A percentile compares a stretch with the other conserved stretches of the same genome.
These are phyloP conservation scores for Ligustrum vulgare DNA, from an alignment of 257 asterid genomes.

Conservation along the genomic window DNA sequence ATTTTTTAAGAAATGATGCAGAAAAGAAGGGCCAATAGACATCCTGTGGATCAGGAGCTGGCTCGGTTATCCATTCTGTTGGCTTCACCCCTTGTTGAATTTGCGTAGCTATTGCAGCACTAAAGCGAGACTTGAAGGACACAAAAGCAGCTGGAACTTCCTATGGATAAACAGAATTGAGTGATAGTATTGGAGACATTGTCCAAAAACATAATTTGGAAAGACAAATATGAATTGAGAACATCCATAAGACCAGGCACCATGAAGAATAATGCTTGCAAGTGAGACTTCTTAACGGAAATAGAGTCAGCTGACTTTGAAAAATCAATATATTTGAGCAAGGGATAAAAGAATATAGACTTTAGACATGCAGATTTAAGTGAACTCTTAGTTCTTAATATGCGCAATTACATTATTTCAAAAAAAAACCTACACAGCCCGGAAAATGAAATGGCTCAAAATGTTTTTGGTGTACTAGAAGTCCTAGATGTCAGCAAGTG, in stretches of 20 bases:
- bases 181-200: slow-evolving; percentile 20
- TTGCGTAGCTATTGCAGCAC: slow-evolving; percentile 66
- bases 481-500: not conserved
- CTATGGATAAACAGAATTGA: slow-evolving; percentile 33
- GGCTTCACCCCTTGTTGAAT: slow-evolving; percentile 83
- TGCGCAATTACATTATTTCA: not conserved
- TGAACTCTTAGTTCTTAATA: not conserved
- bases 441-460: not conserved
- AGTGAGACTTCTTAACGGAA: not conserved
- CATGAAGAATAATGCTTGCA: not conserved
- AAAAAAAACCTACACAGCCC: not conserved
- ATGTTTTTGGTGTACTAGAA: not conserved
- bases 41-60: slow-evolving; percentile 92
- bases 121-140: slow-evolving; percentile 84
- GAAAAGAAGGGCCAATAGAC: slow-evolving; percentile 97
- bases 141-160: slow-evolving; percentile 96
- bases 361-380: not conserved
- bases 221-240: slow-evolving; percentile 8
- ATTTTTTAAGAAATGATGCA: slow-evolving; percentile 67
- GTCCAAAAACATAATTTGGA: slow-evolving; percentile 8
- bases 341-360: not conserved
- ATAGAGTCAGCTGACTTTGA: not conserved
- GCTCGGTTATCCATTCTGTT: slow-evolving; percentile 87
- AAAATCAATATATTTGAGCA: not conserved
- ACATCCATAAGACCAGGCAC: not conserved